Evolutionary conservation across 768 basidiomycete genomes (phyloP), one percentile per base, ranked within the genome.

Genomic region (Gautieria morchelliformis): DNA sequence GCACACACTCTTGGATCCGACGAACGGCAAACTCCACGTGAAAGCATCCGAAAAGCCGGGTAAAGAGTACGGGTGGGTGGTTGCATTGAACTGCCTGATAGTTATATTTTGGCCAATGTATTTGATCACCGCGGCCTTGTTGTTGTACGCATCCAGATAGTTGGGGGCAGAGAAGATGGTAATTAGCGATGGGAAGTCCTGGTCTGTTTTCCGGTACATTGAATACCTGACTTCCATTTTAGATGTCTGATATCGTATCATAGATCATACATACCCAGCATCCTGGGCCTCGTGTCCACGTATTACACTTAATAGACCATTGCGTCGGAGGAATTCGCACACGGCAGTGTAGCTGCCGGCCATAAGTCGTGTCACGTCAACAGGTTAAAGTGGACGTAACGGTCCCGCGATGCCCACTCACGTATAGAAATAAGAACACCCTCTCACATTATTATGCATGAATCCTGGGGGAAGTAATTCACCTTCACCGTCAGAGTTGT

Each of bases 41-140:
- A 98, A 98, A 32, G 92, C 93, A 66, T 98, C 91, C 82, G 94
- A 94, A 64, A 96, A 96, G 72, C 96, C 96, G 0, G 94, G 94
- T 32, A 98, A 69, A 92, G 45, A 33, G 70, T 91, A 96, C 4
- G 90, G 90, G 65, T 93, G 90, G n/a, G 85, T 78, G 33, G 75
- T 81, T 52, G 77, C 79, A 66, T 86, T 85, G 64, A 88, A 93
- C 68, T 93, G 90, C 57, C 93, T 79, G 59, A 97, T 95, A 52
- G 92, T 96, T 75, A 96, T 93, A 56, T 89, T 93, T 72, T 93
- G 94, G 70, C 93, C 93, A 63, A 88, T 91, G 67, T 97, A 97
- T 71, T 96, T 96, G 70, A 98, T 84, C 17, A 99, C 89, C 2
- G 95, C 95, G 0, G 89, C 95, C 59, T 93, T 90, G 71, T 99